Percentiles rank a stretch among this genome's conserved stretches.
phyloP scores from a whole-genome alignment of 2,329 filamentous ascomycete species.

The Trichophyton benhamiae region DNA sequence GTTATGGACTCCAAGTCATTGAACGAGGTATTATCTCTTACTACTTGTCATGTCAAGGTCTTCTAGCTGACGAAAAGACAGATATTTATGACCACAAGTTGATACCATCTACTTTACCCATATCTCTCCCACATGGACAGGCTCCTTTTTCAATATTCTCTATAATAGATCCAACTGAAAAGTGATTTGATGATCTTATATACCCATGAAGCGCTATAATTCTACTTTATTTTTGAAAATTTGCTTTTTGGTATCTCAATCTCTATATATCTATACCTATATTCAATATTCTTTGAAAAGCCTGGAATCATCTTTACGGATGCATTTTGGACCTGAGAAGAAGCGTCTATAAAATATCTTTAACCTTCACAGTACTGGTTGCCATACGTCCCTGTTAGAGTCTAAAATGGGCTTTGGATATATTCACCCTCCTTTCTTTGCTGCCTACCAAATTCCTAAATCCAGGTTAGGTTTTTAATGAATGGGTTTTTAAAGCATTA shows the following conservation, averaged over 20 bases:
- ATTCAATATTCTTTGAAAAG: no score
- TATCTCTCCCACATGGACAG: neutral
- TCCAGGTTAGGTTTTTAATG: no score
- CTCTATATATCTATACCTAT: neutral
- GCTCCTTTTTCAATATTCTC: neutral
- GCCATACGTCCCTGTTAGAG: neutral
- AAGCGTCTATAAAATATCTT: neutral
- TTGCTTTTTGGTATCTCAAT: neutral
- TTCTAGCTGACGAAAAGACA: constrained; percentile 11
- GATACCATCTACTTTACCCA: neutral
- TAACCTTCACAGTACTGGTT: neutral
- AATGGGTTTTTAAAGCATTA: no score
- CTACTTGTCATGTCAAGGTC: neutral
- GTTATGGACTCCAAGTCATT: constrained; percentile 69
- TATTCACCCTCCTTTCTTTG: neutral
- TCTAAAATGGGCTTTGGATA: neutral
- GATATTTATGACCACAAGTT: constrained; percentile 28
- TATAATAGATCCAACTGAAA: neutral
- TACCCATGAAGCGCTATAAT: neutral
- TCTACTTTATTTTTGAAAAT: neutral
- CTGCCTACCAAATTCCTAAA: no score
- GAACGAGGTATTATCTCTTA: constrained; percentile 54
- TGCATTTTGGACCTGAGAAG: neutral
- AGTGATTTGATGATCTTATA: neutral
- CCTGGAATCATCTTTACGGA: neutral